phyloP scores from a whole-genome alignment of 495 filamentous ascomycete genomes.

The Aspergillus sclerotioniger region DNA sequence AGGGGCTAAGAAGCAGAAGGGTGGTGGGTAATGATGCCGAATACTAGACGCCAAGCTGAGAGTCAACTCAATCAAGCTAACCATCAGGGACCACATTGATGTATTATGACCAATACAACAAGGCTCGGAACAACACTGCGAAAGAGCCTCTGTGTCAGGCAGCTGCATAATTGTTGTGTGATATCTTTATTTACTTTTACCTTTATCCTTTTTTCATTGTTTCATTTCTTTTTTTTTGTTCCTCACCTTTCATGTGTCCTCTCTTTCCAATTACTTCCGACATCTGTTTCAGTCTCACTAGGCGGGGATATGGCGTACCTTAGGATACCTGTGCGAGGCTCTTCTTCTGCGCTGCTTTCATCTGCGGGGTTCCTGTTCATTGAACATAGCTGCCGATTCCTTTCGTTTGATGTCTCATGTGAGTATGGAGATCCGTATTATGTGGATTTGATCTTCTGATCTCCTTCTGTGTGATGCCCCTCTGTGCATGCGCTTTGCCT shows the following conservation, averaged over 20 bases:
- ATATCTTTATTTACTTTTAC: no score
- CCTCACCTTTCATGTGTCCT: background rate
- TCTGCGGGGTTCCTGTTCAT: slow-evolving; percentile 19
- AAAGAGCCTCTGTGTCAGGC: background rate
- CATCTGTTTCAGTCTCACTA: slow-evolving; percentile 25
- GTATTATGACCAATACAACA: background rate
- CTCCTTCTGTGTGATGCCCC: slow-evolving; percentile 11
- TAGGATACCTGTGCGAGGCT: slow-evolving; percentile 32
- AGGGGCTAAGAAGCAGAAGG: slow-evolving; percentile 56
- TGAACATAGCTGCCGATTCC: slow-evolving; percentile 23
- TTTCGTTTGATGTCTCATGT: slow-evolving; percentile 10
- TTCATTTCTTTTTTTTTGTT: slow-evolving; percentile 16
- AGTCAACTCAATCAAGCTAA: no score
- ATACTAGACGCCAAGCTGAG: no score
- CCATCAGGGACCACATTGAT: background rate
- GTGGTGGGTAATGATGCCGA: slow-evolving; percentile 21
- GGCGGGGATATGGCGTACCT: slow-evolving; percentile 36
- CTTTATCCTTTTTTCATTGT: no score
- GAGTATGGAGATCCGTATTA: slow-evolving; percentile 8
- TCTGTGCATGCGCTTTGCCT: background rate
- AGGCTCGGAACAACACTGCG: background rate
- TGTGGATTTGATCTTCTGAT: slow-evolving; percentile 17
- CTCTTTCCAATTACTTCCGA: no score
- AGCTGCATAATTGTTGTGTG: slow-evolving; percentile 9
- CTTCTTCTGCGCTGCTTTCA: slow-evolving; percentile 19